phyloP scores from a whole-genome alignment of 164 flowering plant species.

The Echeveria elegans region DNA sequence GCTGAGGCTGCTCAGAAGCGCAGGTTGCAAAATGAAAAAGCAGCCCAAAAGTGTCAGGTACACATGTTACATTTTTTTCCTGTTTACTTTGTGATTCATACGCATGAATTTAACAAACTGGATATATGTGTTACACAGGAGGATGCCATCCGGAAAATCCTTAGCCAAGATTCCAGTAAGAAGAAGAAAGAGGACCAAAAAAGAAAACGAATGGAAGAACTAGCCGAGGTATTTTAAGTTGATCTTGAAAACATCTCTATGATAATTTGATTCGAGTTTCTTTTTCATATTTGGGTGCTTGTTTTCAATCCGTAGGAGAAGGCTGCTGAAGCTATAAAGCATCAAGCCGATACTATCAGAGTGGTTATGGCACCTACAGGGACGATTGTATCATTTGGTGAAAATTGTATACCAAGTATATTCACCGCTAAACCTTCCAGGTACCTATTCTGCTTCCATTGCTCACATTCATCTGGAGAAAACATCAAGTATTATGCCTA shows the following conservation, averaged over 20 bases:
- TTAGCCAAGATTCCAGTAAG: slow-evolving; percentile 88
- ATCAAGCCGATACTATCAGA: slow-evolving; percentile 55
- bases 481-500: neutral
- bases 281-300: neutral
- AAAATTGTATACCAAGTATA: slow-evolving; percentile 66
- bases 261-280: neutral
- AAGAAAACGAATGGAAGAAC: slow-evolving; percentile 77
- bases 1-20: slow-evolving; percentile 97
- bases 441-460: slow-evolving; percentile 21
- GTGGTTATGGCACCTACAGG: slow-evolving; percentile 68
- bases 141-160: slow-evolving; percentile 88
- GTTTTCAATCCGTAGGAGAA: slow-evolving; percentile 46
- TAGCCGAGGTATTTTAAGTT: slow-evolving; percentile 64
- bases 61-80: no score
- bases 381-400: slow-evolving; percentile 60
- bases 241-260: neutral
- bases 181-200: slow-evolving; percentile 78
- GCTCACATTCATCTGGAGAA: neutral
- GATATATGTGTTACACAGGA: slow-evolving; percentile 39
- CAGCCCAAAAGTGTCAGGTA: slow-evolving; percentile 86
- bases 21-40: slow-evolving; percentile 83
- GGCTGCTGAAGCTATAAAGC: slow-evolving; percentile 53
- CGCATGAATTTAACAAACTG: neutral
- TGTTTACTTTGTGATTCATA: neutral
- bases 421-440: slow-evolving; percentile 62